Base-by-base conservation (phyloP, 139 green algal species). In the Chlorella sp. region DNA sequence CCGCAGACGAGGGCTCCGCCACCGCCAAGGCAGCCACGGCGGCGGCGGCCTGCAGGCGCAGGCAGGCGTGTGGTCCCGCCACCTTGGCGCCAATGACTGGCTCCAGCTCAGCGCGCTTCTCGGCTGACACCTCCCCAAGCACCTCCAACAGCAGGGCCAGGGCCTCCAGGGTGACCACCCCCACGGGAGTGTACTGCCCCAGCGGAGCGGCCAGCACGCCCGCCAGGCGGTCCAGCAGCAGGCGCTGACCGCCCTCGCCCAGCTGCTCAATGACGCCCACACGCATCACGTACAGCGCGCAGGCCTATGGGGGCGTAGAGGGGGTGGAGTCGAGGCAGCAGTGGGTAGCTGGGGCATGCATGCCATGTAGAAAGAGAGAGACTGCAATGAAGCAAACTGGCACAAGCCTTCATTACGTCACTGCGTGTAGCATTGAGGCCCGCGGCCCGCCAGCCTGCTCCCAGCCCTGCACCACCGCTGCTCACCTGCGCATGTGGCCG, bases 221-320 rank as follows among this genome's bases (percentile, higher is more conserved):
- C 25, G 81, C 78, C 65, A 98, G 84, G 38, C 79, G 78, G 60
- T 93, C 85, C 47, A 95, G 81, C 82, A 98, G 84, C 71, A 86
- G 67, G 18, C 92, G 82, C 83, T 92, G 90, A 1, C 83, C 89
- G 21, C 84, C 76, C 89, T 98, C 96, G 17, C 88, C 87, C 88
- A 98, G 89, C 67, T 80, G 86, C 72, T 93, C 88, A 68, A 98
- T 89, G 12, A 97, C 87, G 36, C 89, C 94, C 18, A 91, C 87
- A 0, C 95, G 88, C 67, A 98, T 75, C 47, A 98, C 89, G 82
- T 96, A 98, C 51, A 98, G 85, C 55, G 92, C 90, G 64, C 87
- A 92, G 0, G 95, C 95, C 90, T 96, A 92, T 28, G 36, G 32
- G 12, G 11, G 44, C 44, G 9, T 6, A 9, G 44, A 51, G 44